These are phyloP conservation scores for Aspergillus hancockii DNA, from an alignment of 495 filamentous ascomycete genomes.

Conservation along the genomic window DNA sequence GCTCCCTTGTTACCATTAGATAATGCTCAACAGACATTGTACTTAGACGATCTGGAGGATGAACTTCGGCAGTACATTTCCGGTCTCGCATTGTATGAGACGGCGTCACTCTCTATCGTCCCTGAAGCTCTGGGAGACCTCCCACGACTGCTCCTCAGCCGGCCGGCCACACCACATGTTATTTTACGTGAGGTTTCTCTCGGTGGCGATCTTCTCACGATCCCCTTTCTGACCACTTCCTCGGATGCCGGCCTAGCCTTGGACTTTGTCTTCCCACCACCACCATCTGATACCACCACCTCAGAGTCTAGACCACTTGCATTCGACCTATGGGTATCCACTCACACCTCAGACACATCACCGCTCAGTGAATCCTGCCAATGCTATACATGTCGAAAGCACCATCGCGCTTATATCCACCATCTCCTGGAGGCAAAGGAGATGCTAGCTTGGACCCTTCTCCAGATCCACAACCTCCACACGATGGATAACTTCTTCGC, in stretches of 20 bases:
- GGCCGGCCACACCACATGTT: constrained; percentile 67
- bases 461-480: constrained; percentile 87
- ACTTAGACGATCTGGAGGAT: constrained; percentile 64
- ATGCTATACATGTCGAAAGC: constrained; percentile 82
- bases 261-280: constrained; percentile 72
- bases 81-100: constrained; percentile 82
- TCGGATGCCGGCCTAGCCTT: constrained; percentile 89
- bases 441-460: constrained; percentile 92
- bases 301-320: constrained; percentile 56
- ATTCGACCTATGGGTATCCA: constrained; percentile 68
- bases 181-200: constrained; percentile 70
- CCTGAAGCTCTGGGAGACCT: constrained; percentile 56
- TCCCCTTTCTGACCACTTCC: constrained; percentile 68
- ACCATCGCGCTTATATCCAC: constrained; percentile 84
- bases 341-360: constrained; percentile 55
- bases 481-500: constrained; percentile 73
- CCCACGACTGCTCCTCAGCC: constrained; percentile 71
- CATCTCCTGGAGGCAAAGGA: constrained; percentile 87
- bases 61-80: constrained; percentile 57
- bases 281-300: constrained; percentile 17
- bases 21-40: constrained; percentile 72
- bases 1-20: constrained; percentile 79
- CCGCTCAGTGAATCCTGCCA: constrained; percentile 63
- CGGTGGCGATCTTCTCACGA: constrained; percentile 77
- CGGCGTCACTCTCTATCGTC: constrained; percentile 66